A percentile compares a stretch with the other conserved stretches of the same genome.
Evolutionary conservation across 1,139 yeast species (phyloP).

Genomic region (Saccharomyces hybrid): DNA sequence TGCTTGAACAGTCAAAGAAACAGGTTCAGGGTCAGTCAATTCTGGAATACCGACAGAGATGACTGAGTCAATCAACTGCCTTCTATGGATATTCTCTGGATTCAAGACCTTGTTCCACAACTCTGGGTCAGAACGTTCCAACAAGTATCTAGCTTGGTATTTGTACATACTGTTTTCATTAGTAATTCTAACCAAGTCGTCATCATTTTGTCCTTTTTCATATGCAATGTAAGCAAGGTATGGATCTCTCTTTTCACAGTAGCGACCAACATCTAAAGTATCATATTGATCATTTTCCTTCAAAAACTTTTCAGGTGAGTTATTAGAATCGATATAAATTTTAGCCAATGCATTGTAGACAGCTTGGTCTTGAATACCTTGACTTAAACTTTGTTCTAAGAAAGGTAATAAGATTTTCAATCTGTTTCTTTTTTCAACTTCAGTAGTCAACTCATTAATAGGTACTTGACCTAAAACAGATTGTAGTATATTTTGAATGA

Average conservation of each 20-base stretch:
- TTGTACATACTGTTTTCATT: constrained; percentile 97
- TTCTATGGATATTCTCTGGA: constrained; percentile 75
- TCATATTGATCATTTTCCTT: constrained; percentile 85
- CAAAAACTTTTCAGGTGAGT: constrained; percentile 93
- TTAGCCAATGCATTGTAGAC: constrained; percentile 92
- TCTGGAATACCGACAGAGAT: constrained; percentile 97
- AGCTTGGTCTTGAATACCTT: constrained; percentile 86
- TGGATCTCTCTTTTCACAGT: constrained; percentile 98
- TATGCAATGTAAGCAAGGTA: constrained; percentile 94
- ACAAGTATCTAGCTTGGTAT: constrained; percentile 92
- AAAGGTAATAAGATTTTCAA: constrained; percentile 86
- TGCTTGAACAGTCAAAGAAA: constrained; percentile 91
- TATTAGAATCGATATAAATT: constrained; percentile 94
- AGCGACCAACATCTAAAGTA: constrained; percentile 89
- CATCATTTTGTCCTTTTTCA: constrained; percentile 89
- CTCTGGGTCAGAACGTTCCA: constrained; percentile 71
- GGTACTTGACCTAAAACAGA: constrained; percentile 95
- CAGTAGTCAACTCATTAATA: constrained; percentile 76
- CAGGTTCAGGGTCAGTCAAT: constrained; percentile 89
- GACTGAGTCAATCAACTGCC: constrained; percentile 86
- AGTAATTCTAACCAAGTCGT: constrained; percentile 81
- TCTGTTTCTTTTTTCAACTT: constrained; percentile 94
- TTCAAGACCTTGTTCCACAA: constrained; percentile 77
- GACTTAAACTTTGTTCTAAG: constrained; percentile 79
- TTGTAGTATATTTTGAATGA: constrained; percentile 70